Percentiles rank a stretch among this genome's conserved stretches.
Conservation (phyloP, 78 protist species). For the Emiliania huxleyi region DNA sequence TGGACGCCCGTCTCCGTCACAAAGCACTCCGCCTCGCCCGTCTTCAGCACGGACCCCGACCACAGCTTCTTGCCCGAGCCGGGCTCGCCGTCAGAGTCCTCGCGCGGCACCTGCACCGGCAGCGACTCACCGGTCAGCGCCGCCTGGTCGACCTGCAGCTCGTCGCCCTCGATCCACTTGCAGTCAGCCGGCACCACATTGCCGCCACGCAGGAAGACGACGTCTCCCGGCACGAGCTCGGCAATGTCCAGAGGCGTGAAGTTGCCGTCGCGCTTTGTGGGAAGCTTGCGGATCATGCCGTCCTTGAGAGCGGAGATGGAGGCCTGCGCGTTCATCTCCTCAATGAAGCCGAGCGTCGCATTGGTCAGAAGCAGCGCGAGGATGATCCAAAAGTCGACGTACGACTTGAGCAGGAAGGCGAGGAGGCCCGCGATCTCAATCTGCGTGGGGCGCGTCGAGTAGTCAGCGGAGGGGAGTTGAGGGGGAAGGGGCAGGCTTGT, state of each 20-base stretch:
- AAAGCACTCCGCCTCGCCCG: not conserved
- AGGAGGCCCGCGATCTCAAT: no score
- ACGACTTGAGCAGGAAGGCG: no score
- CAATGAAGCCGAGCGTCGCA: not conserved
- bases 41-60: no score
- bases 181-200: not conserved
- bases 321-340: slow-evolving; percentile 77
- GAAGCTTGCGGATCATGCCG: slow-evolving; percentile 51
- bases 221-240: slow-evolving; percentile 32
- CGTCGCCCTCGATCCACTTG: not conserved
- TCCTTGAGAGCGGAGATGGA: slow-evolving; percentile 82
- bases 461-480: no score
- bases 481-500: no score
- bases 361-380: not conserved
- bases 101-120: not conserved
- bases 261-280: not conserved
- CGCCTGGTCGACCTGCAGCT: slow-evolving; percentile 11
- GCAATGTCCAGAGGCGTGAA: no score
- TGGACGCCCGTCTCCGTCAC: not conserved
- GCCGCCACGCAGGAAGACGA: slow-evolving; percentile 24
- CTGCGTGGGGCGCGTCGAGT: no score
- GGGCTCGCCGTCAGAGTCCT: not conserved
- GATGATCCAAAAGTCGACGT: not conserved
- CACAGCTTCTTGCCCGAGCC: no score
- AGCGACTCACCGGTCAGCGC: slow-evolving; percentile 48